Base-by-base conservation (phyloP, 176 grass and related monocot genomes). In the Lolium multiflorum region DNA sequence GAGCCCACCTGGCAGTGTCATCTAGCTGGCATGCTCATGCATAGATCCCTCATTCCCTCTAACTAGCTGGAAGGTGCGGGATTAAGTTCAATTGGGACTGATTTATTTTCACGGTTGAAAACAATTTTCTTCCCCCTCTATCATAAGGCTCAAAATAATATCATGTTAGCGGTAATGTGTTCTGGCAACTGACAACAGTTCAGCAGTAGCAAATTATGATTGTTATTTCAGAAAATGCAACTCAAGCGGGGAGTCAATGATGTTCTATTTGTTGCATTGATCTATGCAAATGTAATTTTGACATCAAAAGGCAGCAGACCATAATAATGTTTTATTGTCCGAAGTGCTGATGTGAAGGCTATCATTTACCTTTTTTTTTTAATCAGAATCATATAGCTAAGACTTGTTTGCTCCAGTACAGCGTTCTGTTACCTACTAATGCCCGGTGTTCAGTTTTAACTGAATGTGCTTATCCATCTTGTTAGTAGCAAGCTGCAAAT, bases 201-300 rank as follows among this genome's bases (percentile, higher is more conserved):
- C 25, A 48, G n/a, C 16, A 25, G 12, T 49, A 74, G n/a, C 44
- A 47, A 64, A 28, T 14, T 4, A 64, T 28, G 61, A 64, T 64
- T 64, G 25, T 64, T 74, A 74, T 73, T 66, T 49, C 71, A 48
- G 71, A n/a, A 72, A 73, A 73, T 73, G 43, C 39, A 72, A 6
- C 46, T 47, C 71, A 73, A 48, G 43, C 8, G 18, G 43, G 41
- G 70, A 74, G 71, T 50, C n/a, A 25, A 24, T 11, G 20, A 1
- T 74, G n/a, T 13, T 8, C 0, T 8, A 41, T 24, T 13, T 79
- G 16, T 21, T 60, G 16, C 52, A 5, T 56, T 56, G n/a, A 41
- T 78, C 14, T 56, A 13, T 78, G 72, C 20, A 85, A 56, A 44
- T 63, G 58, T 84, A n/a, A 0, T 64, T 39, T 22, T 2, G 21